These are phyloP conservation scores for Oryza meyeriana DNA, from an alignment of 176 grass and related monocot species.

Conservation along the genomic window DNA sequence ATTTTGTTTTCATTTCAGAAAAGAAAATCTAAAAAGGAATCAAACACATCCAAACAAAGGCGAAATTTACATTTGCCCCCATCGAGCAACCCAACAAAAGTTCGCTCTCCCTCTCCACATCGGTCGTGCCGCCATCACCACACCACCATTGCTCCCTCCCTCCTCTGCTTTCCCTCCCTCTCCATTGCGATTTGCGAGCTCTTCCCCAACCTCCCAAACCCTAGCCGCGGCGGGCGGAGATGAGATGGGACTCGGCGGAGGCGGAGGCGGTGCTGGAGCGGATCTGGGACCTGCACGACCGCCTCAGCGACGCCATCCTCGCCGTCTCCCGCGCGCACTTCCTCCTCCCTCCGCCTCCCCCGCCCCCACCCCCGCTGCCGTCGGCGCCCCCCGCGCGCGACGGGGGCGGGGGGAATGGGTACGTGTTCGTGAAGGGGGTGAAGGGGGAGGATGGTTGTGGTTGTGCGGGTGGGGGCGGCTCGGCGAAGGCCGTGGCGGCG, in stretches of 20 bases:
- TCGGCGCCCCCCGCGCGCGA: not conserved
- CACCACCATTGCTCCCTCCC: not conserved
- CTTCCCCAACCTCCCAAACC: not conserved
- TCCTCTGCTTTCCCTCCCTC: not conserved
- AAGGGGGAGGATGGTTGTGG: not conserved
- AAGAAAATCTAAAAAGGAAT: not conserved
- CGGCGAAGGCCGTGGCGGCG: slow-evolving; percentile 17
- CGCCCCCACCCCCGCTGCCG: slow-evolving; percentile 1
- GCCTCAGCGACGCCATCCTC: slow-evolving; percentile 65
- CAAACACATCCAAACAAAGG: not conserved
- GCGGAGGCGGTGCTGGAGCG: slow-evolving; percentile 46
- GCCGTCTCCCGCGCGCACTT: slow-evolving; percentile 47
- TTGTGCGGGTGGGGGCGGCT: not conserved
- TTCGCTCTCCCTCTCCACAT: not conserved
- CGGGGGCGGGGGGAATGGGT: slow-evolving; percentile 29
- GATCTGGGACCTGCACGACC: slow-evolving; percentile 75
- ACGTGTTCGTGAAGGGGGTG: slow-evolving; percentile 57
- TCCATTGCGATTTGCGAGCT: not conserved
- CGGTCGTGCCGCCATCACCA: slow-evolving; percentile 29
- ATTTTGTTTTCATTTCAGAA: not conserved
- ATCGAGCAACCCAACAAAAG: not conserved
- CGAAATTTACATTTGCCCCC: not conserved
- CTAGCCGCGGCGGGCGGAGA: not conserved
- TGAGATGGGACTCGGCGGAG: slow-evolving; percentile 46
- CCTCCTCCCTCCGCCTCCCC: slow-evolving; percentile 12